These are phyloP conservation scores for Hibiscus trionum DNA, from an alignment of 345 rosid genomes.

Conservation along the genomic window DNA sequence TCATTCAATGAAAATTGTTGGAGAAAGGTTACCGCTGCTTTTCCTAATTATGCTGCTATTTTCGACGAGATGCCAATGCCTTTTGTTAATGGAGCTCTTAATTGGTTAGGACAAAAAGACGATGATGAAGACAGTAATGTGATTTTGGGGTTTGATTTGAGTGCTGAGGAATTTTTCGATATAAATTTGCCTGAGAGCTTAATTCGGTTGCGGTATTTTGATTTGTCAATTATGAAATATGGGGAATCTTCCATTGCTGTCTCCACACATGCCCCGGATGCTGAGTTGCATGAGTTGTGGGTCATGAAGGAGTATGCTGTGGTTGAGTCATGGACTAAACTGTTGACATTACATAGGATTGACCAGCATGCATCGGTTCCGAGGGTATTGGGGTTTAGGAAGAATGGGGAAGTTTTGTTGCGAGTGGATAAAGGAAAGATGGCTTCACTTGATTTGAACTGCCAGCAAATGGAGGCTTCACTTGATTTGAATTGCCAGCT, in stretches of 20 bases:
- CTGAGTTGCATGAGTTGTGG: background rate
- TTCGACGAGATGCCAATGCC: too few species aligned
- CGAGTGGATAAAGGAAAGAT: background rate
- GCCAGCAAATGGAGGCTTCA: background rate
- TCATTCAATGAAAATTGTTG: too few species aligned
- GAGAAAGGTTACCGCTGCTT: too few species aligned
- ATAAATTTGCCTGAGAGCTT: background rate
- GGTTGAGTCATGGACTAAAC: background rate
- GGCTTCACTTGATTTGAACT: background rate
- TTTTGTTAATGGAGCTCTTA: too few species aligned
- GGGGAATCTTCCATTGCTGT: background rate
- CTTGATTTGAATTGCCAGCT: background rate
- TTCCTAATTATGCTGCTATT: too few species aligned
- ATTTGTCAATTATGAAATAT: background rate
- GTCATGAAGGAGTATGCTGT: conserved; percentile 3
- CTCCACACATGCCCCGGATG: background rate
- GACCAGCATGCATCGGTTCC: too few species aligned
- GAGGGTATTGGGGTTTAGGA: background rate
- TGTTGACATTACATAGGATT: background rate
- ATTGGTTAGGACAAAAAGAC: too few species aligned
- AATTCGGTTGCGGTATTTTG: background rate
- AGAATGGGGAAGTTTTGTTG: conserved; percentile 1
- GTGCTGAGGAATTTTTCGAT: background rate
- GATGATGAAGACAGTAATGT: too few species aligned
- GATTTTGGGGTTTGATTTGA: too few species aligned